Conservation (phyloP, 75 land plant species). For the Selaginella tamariscina region DNA sequence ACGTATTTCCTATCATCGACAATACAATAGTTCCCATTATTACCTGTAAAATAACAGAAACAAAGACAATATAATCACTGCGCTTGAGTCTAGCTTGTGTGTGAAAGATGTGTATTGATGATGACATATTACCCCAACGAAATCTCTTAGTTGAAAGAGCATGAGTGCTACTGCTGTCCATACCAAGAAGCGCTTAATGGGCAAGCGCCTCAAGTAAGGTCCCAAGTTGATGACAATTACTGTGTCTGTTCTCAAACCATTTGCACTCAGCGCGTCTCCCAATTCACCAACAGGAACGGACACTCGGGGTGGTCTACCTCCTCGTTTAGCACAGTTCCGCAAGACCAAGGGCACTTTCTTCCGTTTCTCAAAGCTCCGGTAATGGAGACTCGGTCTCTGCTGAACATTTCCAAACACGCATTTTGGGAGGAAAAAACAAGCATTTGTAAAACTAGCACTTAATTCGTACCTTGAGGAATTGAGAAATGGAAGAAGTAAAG, state of each 20-base stretch:
- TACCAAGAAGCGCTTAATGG: constrained; percentile 10
- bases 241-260: not conserved
- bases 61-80: not conserved
- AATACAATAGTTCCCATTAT: constrained; percentile 17
- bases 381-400: too few species aligned
- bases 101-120: not conserved
- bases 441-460: too few species aligned
- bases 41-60: constrained; percentile 6
- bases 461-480: too few species aligned
- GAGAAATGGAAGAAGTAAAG: too few species aligned
- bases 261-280: not conserved
- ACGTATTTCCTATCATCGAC: constrained; percentile 16
- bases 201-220: constrained; percentile 13
- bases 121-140: constrained; percentile 13
- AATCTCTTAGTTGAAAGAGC: constrained; percentile 17
- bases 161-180: constrained; percentile 14
- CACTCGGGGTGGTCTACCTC: not conserved
- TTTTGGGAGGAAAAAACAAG: too few species aligned
- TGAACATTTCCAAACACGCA: too few species aligned
- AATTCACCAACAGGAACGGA: not conserved
- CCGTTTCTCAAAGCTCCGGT: not conserved
- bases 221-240: constrained; percentile 9
- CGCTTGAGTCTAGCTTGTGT: not conserved
- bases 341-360: not conserved
- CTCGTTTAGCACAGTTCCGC: not conserved